Base-by-base conservation (phyloP, 2,329 filamentous ascomycete genomes). In the Microsporum canis region DNA sequence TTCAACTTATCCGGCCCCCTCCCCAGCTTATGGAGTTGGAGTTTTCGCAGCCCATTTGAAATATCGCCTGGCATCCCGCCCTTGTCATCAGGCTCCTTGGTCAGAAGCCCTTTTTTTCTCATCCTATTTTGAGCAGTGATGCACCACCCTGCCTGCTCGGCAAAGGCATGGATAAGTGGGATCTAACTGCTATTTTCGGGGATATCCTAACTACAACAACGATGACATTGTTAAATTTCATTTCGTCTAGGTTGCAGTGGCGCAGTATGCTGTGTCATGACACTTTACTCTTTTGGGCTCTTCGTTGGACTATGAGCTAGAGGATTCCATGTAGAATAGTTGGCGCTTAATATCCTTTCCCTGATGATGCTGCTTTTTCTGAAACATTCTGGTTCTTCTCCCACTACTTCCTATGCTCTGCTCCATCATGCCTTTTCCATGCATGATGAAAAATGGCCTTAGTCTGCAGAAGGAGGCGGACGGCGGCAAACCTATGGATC, bases 301-400 rank as follows among this genome's bases (percentile, higher is more conserved):
- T 17, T 55, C 29, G 49, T 55, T 34, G 49, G 49, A 55, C 31
- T 36, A 29, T 33, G 49, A 55, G 29, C 49, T n/a, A 55, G 49
- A 55, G 10, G n/a, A 36, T 55, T n/a, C 49, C 49, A 34, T 55
- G 49, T 55, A 55, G 31, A 55, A 55, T 55, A 55, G 49, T 55
- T 55, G 49, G 49, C 49, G 49, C n/a, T 36, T 55, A 55, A 34
- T 36, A 55, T 55, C 5, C 31, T n/a, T 55, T 55, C 31, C 49
- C 10, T 55, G 49, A 55, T 55, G 31, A 12, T 34, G 27, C n/a
- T 55, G n/a, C 49, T 55, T 49, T 49, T 14, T 29, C 45, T 29
- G 45, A 49, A 49, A 31, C 45, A 29, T 12, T 27, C 17, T 36
- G 49, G 14, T 55, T 5, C 14, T 36, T 55, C 29, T 17, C 31